Base-by-base conservation (phyloP, 2,329 filamentous ascomycete genomes). In the Pezicula carpinea region DNA sequence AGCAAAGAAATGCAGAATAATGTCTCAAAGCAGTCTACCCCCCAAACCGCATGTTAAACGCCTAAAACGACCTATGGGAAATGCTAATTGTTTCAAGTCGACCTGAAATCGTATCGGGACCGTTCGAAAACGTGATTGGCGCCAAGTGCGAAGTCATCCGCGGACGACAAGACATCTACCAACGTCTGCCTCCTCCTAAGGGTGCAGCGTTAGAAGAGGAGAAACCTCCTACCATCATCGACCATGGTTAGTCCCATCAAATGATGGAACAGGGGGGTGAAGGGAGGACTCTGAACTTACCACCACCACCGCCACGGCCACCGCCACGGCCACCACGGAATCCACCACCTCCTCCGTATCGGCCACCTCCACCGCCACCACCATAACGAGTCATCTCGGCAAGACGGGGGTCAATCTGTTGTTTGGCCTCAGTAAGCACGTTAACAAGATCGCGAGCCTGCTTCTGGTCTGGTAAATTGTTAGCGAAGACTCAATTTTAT, bases 391-490 rank as follows among this genome's bases (percentile, higher is more conserved):
- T 84, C 93, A 99, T 97, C 77, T 99, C 93, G 54, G 84, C 83
- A 54, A 99, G 85, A 69, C 90, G 87, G 65, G 93, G 93, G 64
- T 97, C 93, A 69, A 99, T 91, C 72, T 95, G 86, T 76, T 99
- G 93, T 77, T 97, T 97, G 58, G 93, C 91, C 74, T 99, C 93
- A 65, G 85, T 85, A 60, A 99, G 85, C 62, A 99, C 89, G 61
- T 80, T 79, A 61, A 99, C 85, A 66, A 99, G 84, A 74, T 99
- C 93, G 79, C 93, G 92, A 72, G 93, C 92, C 82, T 93, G 88
- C 77, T 92, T 93, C 63, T 87, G 81, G 74, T 93, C 88, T 91
- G 53, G 32, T 49, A 39, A 50, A 29, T 44, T 39, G 47, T 64
- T 48, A 61, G 59, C 46, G 49, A 50, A 52, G 36, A 33, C 46